phyloP scores from a whole-genome alignment of 1,284 basidiomycete genomes.

The Ustilago cynodontis region DNA sequence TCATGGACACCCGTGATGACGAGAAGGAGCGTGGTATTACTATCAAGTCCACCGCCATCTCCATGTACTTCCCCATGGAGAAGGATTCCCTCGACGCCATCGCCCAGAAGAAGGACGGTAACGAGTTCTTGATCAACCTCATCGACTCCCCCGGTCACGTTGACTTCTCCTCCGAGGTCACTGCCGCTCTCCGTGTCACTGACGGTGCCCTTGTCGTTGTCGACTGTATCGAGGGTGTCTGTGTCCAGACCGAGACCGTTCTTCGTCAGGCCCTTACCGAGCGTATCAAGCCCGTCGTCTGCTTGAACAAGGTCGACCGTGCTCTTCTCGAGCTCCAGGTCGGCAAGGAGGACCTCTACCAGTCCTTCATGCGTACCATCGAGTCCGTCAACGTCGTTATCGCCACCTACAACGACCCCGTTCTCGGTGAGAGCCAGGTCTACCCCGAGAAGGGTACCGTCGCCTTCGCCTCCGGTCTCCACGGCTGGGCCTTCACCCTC shows the following conservation, averaged over 20 bases:
- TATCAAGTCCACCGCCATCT: slow-evolving; percentile 99
- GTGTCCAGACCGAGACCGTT: slow-evolving; percentile 99
- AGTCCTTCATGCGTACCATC: slow-evolving; percentile 97
- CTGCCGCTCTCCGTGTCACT: slow-evolving; percentile 98
- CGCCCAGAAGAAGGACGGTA: slow-evolving; percentile 92
- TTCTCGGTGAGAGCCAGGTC: slow-evolving; percentile 97
- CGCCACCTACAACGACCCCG: slow-evolving; percentile 94
- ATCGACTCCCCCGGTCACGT: slow-evolving; percentile 99
- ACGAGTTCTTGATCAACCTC: slow-evolving; percentile 99
- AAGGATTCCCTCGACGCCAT: slow-evolving; percentile 81
- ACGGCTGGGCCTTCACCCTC: slow-evolving; percentile 99
- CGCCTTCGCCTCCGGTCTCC: slow-evolving; percentile 98
- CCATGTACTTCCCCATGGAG: slow-evolving; percentile 97
- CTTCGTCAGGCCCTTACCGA: slow-evolving; percentile 96
- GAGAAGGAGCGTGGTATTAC: slow-evolving; percentile 99
- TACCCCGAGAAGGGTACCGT: slow-evolving; percentile 99
- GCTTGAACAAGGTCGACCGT: slow-evolving; percentile 99
- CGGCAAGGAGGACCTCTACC: slow-evolving; percentile 95
- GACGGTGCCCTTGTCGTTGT: slow-evolving; percentile 93
- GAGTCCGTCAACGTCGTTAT: slow-evolving; percentile 99
- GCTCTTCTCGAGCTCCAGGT: slow-evolving; percentile 99
- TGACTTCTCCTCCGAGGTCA: slow-evolving; percentile 99
- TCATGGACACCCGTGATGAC: slow-evolving; percentile 96
- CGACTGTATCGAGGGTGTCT: slow-evolving; percentile 99
- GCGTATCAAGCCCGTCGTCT: slow-evolving; percentile 99